Conservation (phyloP, 148 eudicot species). For the Rhododendron mucronatum region DNA sequence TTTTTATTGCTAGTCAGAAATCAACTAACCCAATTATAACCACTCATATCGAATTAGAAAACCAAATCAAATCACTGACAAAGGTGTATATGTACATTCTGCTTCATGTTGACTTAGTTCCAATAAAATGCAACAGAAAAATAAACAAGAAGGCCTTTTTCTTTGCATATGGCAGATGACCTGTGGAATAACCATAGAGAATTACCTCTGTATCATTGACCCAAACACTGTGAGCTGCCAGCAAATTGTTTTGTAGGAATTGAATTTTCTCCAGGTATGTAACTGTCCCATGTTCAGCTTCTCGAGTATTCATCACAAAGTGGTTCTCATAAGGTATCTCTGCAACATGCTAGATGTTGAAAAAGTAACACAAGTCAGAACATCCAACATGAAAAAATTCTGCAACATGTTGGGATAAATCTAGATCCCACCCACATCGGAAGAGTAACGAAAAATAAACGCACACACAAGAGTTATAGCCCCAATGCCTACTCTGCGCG, state of each 20-base stretch:
- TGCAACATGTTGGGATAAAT: not conserved
- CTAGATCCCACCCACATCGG: too few relatives aligned
- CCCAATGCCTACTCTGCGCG: too few relatives aligned
- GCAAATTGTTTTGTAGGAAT: conserved; percentile 62
- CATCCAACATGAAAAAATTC: not conserved
- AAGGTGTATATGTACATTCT: conserved; percentile 1
- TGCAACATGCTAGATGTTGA: conserved; percentile 67
- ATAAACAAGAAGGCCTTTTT: not conserved
- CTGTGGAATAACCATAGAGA: not conserved
- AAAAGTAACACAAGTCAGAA: not conserved
- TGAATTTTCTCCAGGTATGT: conserved; percentile 64
- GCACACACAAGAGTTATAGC: too few relatives aligned
- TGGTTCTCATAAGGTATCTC: conserved; percentile 87
- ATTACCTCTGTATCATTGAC: conserved; percentile 73
- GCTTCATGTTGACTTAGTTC: not conserved
- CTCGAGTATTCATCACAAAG: conserved; percentile 48
- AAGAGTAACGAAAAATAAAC: too few relatives aligned
- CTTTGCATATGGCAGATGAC: not conserved
- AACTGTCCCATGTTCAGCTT: conserved; percentile 83
- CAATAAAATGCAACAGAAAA: not conserved
- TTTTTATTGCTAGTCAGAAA: not conserved
- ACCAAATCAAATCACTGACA: not conserved
- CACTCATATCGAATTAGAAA: not conserved
- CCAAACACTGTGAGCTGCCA: conserved; percentile 96
- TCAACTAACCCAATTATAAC: not conserved